Evolutionary conservation across 202 grass and related monocot genomes (phyloP).

Genomic region (Eragrostis tef): DNA sequence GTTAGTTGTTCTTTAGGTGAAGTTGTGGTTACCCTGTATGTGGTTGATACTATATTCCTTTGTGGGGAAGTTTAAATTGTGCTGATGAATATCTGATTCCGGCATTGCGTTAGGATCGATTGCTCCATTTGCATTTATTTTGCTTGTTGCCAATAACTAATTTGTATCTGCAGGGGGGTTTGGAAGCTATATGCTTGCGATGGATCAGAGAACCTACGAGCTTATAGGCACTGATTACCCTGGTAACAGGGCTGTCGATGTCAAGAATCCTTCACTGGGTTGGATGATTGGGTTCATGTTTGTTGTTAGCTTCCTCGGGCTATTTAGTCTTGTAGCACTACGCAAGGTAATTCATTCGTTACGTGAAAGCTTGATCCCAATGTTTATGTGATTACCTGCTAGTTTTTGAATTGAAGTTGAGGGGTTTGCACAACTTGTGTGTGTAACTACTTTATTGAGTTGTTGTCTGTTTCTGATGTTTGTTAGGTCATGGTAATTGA

Average conservation of each 20-base stretch:
- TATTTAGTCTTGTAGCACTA: slow-evolving; percentile 71
- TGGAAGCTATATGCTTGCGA: not conserved
- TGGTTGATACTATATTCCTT: not conserved
- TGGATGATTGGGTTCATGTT: slow-evolving; percentile 94
- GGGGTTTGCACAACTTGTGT: not conserved
- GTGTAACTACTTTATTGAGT: not conserved
- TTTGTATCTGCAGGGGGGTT: not conserved
- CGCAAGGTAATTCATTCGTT: not conserved
- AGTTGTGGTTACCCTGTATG: not conserved
- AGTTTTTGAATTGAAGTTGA: not conserved
- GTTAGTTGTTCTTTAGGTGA: not conserved
- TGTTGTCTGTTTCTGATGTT: not conserved
- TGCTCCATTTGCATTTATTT: not conserved
- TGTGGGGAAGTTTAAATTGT: not conserved
- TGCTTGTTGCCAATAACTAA: not conserved
- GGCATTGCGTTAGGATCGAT: not conserved
- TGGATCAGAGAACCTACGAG: not conserved
- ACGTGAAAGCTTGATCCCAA: not conserved
- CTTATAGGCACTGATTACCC: not conserved
- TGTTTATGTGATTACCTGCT: not conserved
- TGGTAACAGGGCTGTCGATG: slow-evolving; percentile 49
- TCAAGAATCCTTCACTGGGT: slow-evolving; percentile 76
- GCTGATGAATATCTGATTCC: not conserved
- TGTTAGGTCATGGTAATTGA: not conserved
- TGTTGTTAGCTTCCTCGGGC: slow-evolving; percentile 82